phyloP scores from a whole-genome alignment of 176 grass and related monocot genomes.

The sorghum (Sorghum bicolor) region Sorghum_bicolor_NCBIv3 NC_012878.2:51661001-51661500 shows the following conservation, averaged over 20 bases:
- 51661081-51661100: not conserved
- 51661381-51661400: not conserved
- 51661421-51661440: conserved; percentile 19
- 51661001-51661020: too few species aligned
- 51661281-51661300: too few species aligned
- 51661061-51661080: not conserved
- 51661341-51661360: not conserved
- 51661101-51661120: not conserved
- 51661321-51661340: not conserved
- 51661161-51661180: not conserved
- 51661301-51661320: conserved; percentile 36
- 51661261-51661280: not conserved
- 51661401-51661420: conserved; percentile 1
- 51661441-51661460: conserved; percentile 32
- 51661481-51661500: not conserved
- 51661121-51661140: not conserved
- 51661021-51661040: not conserved
- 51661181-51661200: conserved; percentile 12
- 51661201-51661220: conserved; percentile 4
- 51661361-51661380: not conserved
- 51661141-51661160: not conserved
- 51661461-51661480: not conserved
- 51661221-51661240: not conserved
- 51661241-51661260: not conserved
- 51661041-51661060: not conserved